Conservation (phyloP, 1,284 basidiomycete genomes). For the Moesziomyces sp. region DNA sequence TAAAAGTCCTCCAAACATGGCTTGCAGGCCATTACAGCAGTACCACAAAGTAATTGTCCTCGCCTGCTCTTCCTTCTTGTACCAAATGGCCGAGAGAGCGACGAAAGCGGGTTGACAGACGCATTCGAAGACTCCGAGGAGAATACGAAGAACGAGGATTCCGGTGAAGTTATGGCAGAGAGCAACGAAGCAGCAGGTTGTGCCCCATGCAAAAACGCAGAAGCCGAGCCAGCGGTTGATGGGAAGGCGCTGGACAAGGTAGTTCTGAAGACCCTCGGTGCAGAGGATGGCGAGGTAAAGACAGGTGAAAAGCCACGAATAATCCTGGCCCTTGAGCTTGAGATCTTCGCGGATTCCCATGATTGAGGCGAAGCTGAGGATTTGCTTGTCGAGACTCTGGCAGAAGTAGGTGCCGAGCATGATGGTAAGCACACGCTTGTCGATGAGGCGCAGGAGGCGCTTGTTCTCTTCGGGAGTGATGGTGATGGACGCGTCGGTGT, state of each 20-base stretch:
- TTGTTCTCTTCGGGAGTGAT: slow-evolving; percentile 53
- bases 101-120: slow-evolving; percentile 58
- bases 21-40: slow-evolving; percentile 47
- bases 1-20: slow-evolving; percentile 42
- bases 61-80: slow-evolving; percentile 46
- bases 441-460: slow-evolving; percentile 70
- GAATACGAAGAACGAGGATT: slow-evolving; percentile 52
- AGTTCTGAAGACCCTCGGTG: slow-evolving; percentile 45
- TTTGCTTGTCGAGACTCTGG: slow-evolving; percentile 73
- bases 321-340: slow-evolving; percentile 55
- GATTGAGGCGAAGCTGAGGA: slow-evolving; percentile 73
- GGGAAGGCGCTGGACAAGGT: slow-evolving; percentile 53
- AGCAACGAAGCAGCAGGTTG: slow-evolving; percentile 48
- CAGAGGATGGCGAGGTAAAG: slow-evolving; percentile 62
- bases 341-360: slow-evolving; percentile 71
- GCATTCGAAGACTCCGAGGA: slow-evolving; percentile 62
- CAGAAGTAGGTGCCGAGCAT: slow-evolving; percentile 74
- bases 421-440: slow-evolving; percentile 72
- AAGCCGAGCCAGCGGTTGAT: slow-evolving; percentile 54
- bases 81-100: slow-evolving; percentile 52
- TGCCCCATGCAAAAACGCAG: slow-evolving; percentile 50
- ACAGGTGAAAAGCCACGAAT: slow-evolving; percentile 57
- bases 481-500: slow-evolving; percentile 29
- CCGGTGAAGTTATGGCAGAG: slow-evolving; percentile 51
- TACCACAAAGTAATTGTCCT: slow-evolving; percentile 52